Evolutionary conservation across 805 yeast species (phyloP), one percentile per base, ranked within the genome.

Genomic region (Suhomyces emberorum): DNA sequence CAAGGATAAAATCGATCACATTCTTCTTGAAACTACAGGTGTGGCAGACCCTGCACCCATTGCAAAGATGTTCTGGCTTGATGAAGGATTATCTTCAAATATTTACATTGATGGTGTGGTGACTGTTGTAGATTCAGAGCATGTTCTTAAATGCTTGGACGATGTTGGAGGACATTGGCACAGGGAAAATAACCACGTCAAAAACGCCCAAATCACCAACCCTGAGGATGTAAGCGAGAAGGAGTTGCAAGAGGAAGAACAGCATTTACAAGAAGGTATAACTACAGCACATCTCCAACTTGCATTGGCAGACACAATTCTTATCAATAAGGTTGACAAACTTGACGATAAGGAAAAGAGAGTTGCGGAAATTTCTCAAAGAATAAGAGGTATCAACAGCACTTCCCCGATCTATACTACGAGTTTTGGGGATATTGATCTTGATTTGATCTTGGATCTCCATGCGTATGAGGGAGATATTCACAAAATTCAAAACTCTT

Each of bases 41-140:
- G 73, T 93, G 11, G 98, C 98, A 0, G 98, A 93, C 54, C 98
- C 98, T 0, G 97, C 89, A 0, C 98, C 98, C 0, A 88, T 93
- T 18, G 96, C 97, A 4, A 77, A 81, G 45, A 91, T 91, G 96
- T 93, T 93, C 61, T 93, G 98, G 98, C 71, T 89, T 20, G 98
- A 93, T 57, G 91, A 86, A 16, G 97, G 89, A 0, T 67, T 93
- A 39, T 73, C 81, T 11, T 81, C 95, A 3, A 81, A 80, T 47
- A 88, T 93, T 2, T 85, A 86, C 55, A 81, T 93, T 21, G 98
- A 91, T 59, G 96, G 96, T 0, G 87, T 91, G 4, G 74, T 93
- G 10, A 84, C 96, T 0, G 97, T 91, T 2, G 66, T 93, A 28
- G 98, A 91, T 55, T 56, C 81, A 2, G 78, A 72, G 32, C 81